Base-by-base conservation (phyloP, 768 basidiomycete genomes). In the Tylopilus felleus region DNA sequence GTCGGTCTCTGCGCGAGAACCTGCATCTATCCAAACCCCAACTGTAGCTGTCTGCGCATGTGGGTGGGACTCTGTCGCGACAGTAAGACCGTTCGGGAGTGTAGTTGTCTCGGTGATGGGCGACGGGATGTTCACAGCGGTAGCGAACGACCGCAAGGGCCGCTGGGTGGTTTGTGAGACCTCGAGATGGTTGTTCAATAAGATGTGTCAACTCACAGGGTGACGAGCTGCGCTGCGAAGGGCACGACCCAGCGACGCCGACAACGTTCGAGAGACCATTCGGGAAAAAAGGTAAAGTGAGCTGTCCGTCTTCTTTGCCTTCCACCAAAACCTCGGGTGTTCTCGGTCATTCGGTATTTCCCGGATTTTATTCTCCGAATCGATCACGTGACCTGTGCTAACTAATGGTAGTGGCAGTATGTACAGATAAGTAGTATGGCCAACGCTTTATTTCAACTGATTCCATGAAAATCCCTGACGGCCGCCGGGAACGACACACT, bases 1-100 rank as follows among this genome's bases (percentile, higher is more conserved):
- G 75, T 93, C 88, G 44, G 90, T 96, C 81, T 99, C 97, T 55
- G 94, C 95, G 52, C 97, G 84, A 59, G 92, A 94, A 60, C 97
- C 97, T 54, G 97, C 96, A 70, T 98, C 96, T 65, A 99, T 96
- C 94, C 94, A 99, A 56, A 98, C 88, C 58, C 97, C 97, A 33
- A 98, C 93, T n/a, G 96, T 99, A 8, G 95, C 94, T 0, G 97
- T 98, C 74, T 95, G 90, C 5, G 93, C 88, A 70, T 91, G 87
- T 5, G 91, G 81, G 56, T 93, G 90, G 8, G 89, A 75, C 73
- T 96, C 93, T 2, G 94, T 96, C 46, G 95, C 95, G 60, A 99
- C 86, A 13, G 93, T 96, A 53, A 99, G 78, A 56, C 97, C 97
- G 77, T 97, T 98, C 14, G 91, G 78, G 51, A 99, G 87, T 6